Evolutionary conservation across 2,329 filamentous ascomycete species (phyloP).

Genomic region (Colletotrichum eleusines): DNA sequence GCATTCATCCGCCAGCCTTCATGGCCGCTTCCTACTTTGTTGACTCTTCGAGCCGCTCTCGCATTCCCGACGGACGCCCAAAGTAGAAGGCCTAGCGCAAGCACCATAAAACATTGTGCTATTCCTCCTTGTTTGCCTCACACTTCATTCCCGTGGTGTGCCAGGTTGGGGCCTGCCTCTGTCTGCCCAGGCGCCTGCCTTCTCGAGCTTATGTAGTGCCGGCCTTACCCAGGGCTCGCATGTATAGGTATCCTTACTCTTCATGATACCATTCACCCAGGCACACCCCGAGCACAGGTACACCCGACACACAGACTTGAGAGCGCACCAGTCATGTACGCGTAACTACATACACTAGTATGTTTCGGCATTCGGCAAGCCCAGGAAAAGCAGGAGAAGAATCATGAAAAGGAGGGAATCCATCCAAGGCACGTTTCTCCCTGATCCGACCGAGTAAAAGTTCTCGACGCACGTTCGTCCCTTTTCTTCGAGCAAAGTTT

Average conservation of each 20-base stretch:
- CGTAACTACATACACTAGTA: too few relatives aligned
- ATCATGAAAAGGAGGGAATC: not conserved
- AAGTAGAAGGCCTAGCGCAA: not conserved
- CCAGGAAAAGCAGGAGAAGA: not conserved
- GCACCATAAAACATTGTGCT: not conserved
- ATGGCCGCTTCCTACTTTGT: not conserved
- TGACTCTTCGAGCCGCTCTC: not conserved
- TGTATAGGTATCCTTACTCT: not conserved
- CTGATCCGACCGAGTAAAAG: not conserved
- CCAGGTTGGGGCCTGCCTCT: not conserved
- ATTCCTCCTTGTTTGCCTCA: not conserved
- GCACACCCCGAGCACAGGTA: constrained; percentile 10
- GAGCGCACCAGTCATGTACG: constrained; percentile 31
- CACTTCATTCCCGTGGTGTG: not conserved
- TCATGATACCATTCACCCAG: not conserved
- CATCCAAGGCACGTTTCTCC: constrained; percentile 1
- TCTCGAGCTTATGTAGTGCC: constrained; percentile 9
- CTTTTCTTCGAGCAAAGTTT: constrained; percentile 10
- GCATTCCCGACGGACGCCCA: not conserved
- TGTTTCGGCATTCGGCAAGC: constrained; percentile 33
- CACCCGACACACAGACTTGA: constrained; percentile 4
- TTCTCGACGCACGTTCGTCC: constrained; percentile 23
- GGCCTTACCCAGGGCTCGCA: constrained; percentile 2
- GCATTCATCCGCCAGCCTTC: not conserved
- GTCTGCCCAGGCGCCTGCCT: not conserved